Percentiles rank a stretch among this genome's conserved stretches.
phyloP scores from a whole-genome alignment of 306 rosid genomes.

The Casuarina cunninghamiana region DNA sequence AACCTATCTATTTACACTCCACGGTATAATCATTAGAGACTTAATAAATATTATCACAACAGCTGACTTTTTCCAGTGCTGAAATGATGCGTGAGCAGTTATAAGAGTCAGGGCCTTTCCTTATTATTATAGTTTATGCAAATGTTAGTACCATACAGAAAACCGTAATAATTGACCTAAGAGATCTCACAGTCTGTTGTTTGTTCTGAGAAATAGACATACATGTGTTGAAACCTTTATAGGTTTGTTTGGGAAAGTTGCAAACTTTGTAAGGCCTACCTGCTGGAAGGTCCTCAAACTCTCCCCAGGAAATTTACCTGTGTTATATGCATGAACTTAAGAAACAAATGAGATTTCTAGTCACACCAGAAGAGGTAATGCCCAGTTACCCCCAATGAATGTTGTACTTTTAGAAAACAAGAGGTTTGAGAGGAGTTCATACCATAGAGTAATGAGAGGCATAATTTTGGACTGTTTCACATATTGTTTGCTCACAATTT shows the following conservation, averaged over 20 bases:
- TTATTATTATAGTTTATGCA: not conserved
- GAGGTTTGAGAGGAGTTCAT: not conserved
- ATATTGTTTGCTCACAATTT: not conserved
- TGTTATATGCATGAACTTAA: not conserved
- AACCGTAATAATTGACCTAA: not conserved
- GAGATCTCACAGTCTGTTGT: not conserved
- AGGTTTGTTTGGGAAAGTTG: no score
- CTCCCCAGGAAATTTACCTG: not conserved
- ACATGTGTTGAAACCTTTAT: no score
- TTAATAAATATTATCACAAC: not conserved
- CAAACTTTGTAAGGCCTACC: not conserved
- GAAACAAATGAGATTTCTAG: no score
- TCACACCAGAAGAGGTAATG: not conserved
- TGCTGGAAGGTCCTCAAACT: not conserved
- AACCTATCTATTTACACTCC: not conserved
- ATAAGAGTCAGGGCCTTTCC: not conserved
- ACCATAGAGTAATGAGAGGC: not conserved
- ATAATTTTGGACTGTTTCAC: not conserved
- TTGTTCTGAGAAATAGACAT: not conserved
- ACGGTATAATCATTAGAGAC: not conserved
- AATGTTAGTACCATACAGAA: not conserved
- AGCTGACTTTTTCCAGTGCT: not conserved
- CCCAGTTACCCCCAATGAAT: not conserved
- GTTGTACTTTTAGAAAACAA: not conserved
- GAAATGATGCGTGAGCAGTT: not conserved